phyloP scores from a whole-genome alignment of 2,329 filamentous ascomycete species.

The Fusarium pilosicola region DNA sequence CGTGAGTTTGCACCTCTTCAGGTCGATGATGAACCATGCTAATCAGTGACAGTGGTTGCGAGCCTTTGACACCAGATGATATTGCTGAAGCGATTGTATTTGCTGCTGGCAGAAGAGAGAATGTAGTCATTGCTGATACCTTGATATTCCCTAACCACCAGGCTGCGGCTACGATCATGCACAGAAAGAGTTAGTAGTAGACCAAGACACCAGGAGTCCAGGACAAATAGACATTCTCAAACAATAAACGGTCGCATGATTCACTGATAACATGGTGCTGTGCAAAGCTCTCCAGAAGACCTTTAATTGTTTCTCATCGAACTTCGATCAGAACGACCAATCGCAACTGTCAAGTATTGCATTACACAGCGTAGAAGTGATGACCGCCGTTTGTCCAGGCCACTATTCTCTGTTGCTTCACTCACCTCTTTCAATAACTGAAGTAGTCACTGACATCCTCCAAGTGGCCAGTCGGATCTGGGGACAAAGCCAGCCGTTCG shows the following conservation, averaged over 20 bases:
- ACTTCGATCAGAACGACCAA: too few species aligned
- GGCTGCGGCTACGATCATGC: constrained; percentile 41
- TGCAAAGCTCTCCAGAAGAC: not conserved
- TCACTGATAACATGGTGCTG: not conserved
- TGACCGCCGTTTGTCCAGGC: fast-evolving
- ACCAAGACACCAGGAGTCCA: not conserved
- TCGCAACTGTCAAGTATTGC: not conserved
- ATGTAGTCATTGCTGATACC: constrained; percentile 89
- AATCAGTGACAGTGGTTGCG: constrained; percentile 65
- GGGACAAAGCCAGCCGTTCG: not conserved
- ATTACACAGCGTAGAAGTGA: not conserved
- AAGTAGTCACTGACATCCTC: not conserved
- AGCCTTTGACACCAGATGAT: constrained; percentile 87
- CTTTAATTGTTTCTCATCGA: too few species aligned
- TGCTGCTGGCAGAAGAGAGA: constrained; percentile 82
- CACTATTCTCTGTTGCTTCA: not conserved
- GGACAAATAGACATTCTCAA: not conserved
- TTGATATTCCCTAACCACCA: constrained; percentile 90
- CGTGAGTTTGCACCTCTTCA: constrained; percentile 59
- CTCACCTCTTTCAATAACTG: not conserved
- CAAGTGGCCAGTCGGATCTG: not conserved
- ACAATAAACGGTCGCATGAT: fast-evolving
- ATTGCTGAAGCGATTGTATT: constrained; percentile 93
- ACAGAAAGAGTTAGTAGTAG: constrained; percentile 42
- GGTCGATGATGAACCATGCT: not conserved